These are phyloP conservation scores for Mortierella sp. DNA, from an alignment of 371 early-diverging fungal genomes.

Conservation along the genomic window DNA sequence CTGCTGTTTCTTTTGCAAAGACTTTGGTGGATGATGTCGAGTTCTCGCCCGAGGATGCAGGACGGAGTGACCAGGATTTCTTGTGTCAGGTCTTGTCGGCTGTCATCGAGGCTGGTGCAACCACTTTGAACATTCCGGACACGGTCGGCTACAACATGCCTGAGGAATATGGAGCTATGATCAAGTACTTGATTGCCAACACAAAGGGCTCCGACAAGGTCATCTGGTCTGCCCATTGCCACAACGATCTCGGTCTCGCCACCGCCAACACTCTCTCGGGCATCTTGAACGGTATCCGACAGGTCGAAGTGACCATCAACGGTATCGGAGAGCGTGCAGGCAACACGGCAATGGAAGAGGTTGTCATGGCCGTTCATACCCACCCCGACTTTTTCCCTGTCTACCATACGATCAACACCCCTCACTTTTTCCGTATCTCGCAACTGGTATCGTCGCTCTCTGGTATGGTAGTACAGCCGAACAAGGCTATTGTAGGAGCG, in stretches of 20 bases:
- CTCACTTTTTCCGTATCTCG: constrained; percentile 86
- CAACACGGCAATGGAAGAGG: constrained; percentile 95
- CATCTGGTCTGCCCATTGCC: constrained; percentile 95
- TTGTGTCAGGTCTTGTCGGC: constrained; percentile 83
- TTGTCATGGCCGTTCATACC: constrained; percentile 94
- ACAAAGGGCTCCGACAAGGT: constrained; percentile 81
- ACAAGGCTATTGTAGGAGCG: constrained; percentile 97
- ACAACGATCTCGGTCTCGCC: constrained; percentile 96
- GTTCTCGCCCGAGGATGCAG: constrained; percentile 96
- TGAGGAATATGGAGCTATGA: constrained; percentile 86
- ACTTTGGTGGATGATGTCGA: constrained; percentile 89
- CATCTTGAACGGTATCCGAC: constrained; percentile 89
- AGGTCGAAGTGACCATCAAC: constrained; percentile 97
- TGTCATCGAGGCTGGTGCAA: constrained; percentile 96
- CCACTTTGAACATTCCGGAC: constrained; percentile 96
- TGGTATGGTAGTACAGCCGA: constrained; percentile 95
- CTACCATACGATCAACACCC: constrained; percentile 87
- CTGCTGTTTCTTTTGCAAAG: constrained; percentile 83
- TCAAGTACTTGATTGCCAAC: constrained; percentile 81
- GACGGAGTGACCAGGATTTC: constrained; percentile 89
- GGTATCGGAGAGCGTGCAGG: constrained; percentile 99
- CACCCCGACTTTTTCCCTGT: constrained; percentile 89
- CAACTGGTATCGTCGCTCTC: constrained; percentile 87
- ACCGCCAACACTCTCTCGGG: constrained; percentile 96
- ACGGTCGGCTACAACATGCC: constrained; percentile 96